phyloP scores from a whole-genome alignment of 1,284 basidiomycete species.

The Tilletiaria anomala region DNA sequence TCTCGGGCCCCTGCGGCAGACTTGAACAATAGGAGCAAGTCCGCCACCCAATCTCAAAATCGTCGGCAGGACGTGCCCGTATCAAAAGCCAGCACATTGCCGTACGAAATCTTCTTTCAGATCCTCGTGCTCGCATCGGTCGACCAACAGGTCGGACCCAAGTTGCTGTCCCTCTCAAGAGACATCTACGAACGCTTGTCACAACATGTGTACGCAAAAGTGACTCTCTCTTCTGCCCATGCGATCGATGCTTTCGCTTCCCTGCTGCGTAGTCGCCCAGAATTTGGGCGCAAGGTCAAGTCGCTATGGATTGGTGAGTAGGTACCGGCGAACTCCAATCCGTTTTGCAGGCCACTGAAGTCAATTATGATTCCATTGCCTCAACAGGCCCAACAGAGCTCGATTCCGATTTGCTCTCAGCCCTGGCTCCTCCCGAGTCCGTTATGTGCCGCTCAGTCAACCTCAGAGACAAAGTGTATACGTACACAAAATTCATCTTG shows the following conservation, averaged over 20 bases:
- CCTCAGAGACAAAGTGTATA: neutral
- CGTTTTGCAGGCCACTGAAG: neutral
- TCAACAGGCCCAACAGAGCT: conserved; percentile 12
- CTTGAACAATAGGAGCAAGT: neutral
- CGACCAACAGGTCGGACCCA: neutral
- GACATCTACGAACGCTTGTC: conserved; percentile 11
- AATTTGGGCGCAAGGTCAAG: conserved; percentile 16
- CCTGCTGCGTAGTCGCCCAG: conserved; percentile 8
- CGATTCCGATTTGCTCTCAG: conserved; percentile 23
- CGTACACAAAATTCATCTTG: conserved; percentile 9
- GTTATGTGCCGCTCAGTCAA: no score
- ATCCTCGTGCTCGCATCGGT: conserved; percentile 10
- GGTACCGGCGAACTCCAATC: neutral
- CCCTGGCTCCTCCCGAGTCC: conserved; percentile 21
- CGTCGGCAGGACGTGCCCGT: neutral
- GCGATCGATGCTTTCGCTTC: conserved; percentile 15
- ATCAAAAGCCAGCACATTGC: conserved; percentile 3
- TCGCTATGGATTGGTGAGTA: conserved; percentile 24
- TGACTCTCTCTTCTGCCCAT: conserved; percentile 10
- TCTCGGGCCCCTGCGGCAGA: no score
- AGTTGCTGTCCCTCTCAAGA: conserved; percentile 13
- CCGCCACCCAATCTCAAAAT: neutral
- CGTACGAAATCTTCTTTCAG: conserved; percentile 11
- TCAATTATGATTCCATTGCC: neutral
- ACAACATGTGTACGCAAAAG: conserved; percentile 10